These are phyloP conservation scores for Colletotrichum chrysophilum DNA, from an alignment of 2,329 filamentous ascomycete genomes.

Conservation along the genomic window DNA sequence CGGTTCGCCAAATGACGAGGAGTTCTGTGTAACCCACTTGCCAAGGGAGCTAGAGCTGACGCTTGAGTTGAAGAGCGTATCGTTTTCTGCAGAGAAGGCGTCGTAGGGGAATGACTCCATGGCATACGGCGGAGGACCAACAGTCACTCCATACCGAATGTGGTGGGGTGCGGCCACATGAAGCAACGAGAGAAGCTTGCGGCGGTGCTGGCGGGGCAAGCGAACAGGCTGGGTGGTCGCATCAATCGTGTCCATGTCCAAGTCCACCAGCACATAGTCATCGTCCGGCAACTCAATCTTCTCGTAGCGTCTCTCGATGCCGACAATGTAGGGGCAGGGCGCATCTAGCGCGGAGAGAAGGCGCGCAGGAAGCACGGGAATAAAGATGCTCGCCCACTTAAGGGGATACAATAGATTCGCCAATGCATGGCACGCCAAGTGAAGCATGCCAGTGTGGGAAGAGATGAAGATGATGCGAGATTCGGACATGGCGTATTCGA, in stretches of 20 bases:
- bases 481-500: conserved; percentile 92
- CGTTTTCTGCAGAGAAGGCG: conserved; percentile 86
- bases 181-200: conserved; percentile 86
- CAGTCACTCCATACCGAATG: conserved; percentile 81
- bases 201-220: conserved; percentile 85
- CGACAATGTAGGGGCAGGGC: conserved; percentile 95
- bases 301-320: conserved; percentile 91
- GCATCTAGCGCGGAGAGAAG: conserved; percentile 91
- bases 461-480: conserved; percentile 96
- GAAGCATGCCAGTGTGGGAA: conserved; percentile 94
- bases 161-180: conserved; percentile 92
- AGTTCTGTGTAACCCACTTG: conserved; percentile 89
- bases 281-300: conserved; percentile 87
- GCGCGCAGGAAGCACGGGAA: conserved; percentile 86
- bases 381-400: conserved; percentile 93
- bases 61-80: conserved; percentile 76
- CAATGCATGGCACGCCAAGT: conserved; percentile 89
- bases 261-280: conserved; percentile 92
- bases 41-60: conserved; percentile 75
- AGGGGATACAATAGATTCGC: conserved; percentile 86
- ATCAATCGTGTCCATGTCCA: conserved; percentile 90
- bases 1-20: conserved; percentile 80
- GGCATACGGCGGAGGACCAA: conserved; percentile 91
- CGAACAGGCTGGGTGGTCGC: conserved; percentile 78
- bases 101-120: conserved; percentile 93